These are phyloP conservation scores for Peribolospora baueri DNA, from an alignment of 768 basidiomycete genomes.

Conservation along the genomic window DNA sequence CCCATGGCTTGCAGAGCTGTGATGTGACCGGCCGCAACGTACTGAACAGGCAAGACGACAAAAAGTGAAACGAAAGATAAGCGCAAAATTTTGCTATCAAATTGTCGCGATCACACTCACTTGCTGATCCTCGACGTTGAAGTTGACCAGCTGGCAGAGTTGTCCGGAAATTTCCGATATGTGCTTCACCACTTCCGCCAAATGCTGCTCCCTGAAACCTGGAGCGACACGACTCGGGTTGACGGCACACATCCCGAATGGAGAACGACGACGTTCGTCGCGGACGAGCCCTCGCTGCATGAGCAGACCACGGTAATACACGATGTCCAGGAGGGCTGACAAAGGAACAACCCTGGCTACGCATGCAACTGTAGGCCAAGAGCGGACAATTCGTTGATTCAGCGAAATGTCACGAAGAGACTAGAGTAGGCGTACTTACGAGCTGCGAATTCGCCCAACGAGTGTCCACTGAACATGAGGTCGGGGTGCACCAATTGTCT, in stretches of 20 bases:
- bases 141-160: constrained; percentile 89
- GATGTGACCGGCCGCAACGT: constrained; percentile 87
- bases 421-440: constrained; percentile 6
- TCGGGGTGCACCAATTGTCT: constrained; percentile 83
- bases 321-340: constrained; percentile 88
- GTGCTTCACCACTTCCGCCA: constrained; percentile 83
- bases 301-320: constrained; percentile 97
- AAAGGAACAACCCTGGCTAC: constrained; percentile 92
- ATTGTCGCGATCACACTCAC: constrained; percentile 22
- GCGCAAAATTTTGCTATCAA: too few species aligned
- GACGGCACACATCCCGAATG: constrained; percentile 97
- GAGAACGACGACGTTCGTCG: constrained; percentile 71
- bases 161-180: constrained; percentile 55
- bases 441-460: constrained; percentile 93
- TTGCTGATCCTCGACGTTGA: constrained; percentile 68
- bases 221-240: constrained; percentile 86
- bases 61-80: too few species aligned
- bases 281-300: constrained; percentile 99
- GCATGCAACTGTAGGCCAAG: constrained; percentile 35
- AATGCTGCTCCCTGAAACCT: constrained; percentile 77
- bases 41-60: too few species aligned
- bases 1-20: constrained; percentile 79
- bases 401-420: too few species aligned
- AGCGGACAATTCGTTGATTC: too few species aligned
- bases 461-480: constrained; percentile 91